phyloP scores from a whole-genome alignment of 441 rosid genomes.

The Geranium incanum region DNA sequence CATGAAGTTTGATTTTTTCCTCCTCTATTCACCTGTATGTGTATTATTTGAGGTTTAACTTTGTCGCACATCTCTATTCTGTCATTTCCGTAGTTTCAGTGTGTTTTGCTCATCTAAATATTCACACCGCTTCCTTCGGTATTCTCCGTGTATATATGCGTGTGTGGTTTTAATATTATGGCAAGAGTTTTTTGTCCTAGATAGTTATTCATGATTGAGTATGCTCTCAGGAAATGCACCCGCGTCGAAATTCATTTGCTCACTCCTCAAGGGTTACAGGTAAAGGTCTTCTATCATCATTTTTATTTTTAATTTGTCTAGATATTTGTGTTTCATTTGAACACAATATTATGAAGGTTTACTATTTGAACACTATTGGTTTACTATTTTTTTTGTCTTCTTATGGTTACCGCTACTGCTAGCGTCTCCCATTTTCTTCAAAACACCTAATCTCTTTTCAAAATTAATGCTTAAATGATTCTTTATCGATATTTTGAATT shows the following conservation, averaged over 20 bases:
- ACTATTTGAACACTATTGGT: neutral
- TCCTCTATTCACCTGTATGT: neutral
- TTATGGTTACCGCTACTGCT: neutral
- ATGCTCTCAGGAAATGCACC: conserved; percentile 75
- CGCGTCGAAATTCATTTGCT: conserved; percentile 93
- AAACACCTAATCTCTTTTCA: neutral
- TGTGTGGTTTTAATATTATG: neutral
- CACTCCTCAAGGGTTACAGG: conserved; percentile 89
- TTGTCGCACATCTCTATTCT: neutral
- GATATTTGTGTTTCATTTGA: neutral
- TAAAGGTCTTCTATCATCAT: conserved; percentile 16
- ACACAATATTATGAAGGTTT: neutral
- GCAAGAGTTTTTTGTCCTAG: neutral
- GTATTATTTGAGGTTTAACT: neutral
- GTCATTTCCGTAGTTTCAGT: neutral
- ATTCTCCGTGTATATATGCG: neutral
- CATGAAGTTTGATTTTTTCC: neutral
- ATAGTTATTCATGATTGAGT: conserved; percentile 7
- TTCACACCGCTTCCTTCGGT: neutral
- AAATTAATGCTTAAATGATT: neutral
- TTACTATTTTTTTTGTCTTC: neutral
- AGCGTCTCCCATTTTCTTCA: neutral
- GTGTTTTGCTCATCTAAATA: neutral
- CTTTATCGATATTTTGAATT: neutral
- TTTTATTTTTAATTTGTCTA: neutral